Conservation (phyloP, 164 flowering plant genomes). For the Pachysandra terminalis region DNA sequence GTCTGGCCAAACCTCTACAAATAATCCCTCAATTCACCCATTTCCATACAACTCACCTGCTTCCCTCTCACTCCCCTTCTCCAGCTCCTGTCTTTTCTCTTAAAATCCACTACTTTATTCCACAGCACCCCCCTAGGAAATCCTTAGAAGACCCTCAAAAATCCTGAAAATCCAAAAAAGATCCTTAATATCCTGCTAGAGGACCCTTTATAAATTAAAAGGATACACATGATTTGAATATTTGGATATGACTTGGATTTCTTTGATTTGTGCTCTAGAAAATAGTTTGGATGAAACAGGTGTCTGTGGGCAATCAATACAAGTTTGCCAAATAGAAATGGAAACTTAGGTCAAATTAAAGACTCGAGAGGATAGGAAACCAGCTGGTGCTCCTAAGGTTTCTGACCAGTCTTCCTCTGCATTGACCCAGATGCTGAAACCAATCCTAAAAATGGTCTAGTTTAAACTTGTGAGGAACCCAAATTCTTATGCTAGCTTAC, state of each 20-base stretch:
- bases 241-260: background rate
- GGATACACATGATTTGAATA: background rate
- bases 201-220: background rate
- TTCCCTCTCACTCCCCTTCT: too few species aligned
- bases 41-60: too few species aligned
- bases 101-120: too few species aligned
- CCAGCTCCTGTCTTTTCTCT: too few species aligned
- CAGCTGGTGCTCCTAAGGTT: background rate
- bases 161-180: too few species aligned
- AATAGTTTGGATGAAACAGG: slow-evolving; percentile 10
- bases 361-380: background rate
- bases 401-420: background rate
- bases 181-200: too few species aligned
- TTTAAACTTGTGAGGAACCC: slow-evolving; percentile 39
- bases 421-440: slow-evolving; percentile 18
- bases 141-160: too few species aligned
- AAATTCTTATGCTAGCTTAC: slow-evolving; percentile 38
- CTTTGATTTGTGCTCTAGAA: background rate
- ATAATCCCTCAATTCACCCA: too few species aligned
- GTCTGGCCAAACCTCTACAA: too few species aligned
- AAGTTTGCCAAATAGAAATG: slow-evolving; percentile 19
- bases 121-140: too few species aligned
- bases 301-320: slow-evolving; percentile 16
- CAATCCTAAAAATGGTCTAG: slow-evolving; percentile 33
- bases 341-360: background rate